Evolutionary conservation across 805 yeast species (phyloP).

Genomic region (Candida maesae): DNA sequence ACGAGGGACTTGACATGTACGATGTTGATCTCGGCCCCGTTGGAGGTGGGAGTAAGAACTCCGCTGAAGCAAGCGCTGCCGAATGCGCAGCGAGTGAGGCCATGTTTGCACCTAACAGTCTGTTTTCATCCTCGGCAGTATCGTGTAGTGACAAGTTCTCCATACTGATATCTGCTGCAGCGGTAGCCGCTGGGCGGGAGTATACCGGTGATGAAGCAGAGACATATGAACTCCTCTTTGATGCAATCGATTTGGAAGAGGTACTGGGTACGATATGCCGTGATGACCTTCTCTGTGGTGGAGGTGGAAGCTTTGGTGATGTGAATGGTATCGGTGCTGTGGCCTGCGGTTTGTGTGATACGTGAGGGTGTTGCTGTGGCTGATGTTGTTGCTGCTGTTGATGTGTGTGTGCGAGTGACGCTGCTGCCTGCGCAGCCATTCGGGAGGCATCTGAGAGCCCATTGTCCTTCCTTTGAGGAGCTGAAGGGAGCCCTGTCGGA

Average conservation of each 20-base stretch:
- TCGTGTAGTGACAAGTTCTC: slow-evolving; percentile 10
- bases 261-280: slow-evolving; percentile 2
- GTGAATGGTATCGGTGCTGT: slow-evolving; percentile 1
- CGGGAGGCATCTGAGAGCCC: slow-evolving; percentile 10
- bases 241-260: slow-evolving; percentile 2
- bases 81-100: slow-evolving; percentile 15
- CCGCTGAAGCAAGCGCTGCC: slow-evolving; percentile 10
- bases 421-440: slow-evolving; percentile 27
- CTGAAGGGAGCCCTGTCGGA: slow-evolving; percentile 22
- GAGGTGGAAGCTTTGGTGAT: not conserved
- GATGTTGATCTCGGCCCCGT: slow-evolving; percentile 2
- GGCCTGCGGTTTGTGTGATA: not conserved
- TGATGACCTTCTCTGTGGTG: not conserved
- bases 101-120: not conserved
- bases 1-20: slow-evolving; percentile 12
- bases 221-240: slow-evolving; percentile 6
- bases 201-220: slow-evolving; percentile 2
- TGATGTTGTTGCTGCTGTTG: slow-evolving; percentile 6
- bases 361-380: too few relatives aligned
- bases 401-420: slow-evolving; percentile 9
- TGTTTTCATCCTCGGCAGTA: slow-evolving; percentile 15
- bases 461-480: not conserved
- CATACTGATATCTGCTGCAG: slow-evolving; percentile 3
- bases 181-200: slow-evolving; percentile 1
- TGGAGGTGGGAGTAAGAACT: slow-evolving; percentile 13